Percentiles rank a stretch among this genome's conserved stretches.
Evolutionary conservation across 148 eudicot genomes (phyloP).

Genomic region (Vaccinium darrowii): DNA sequence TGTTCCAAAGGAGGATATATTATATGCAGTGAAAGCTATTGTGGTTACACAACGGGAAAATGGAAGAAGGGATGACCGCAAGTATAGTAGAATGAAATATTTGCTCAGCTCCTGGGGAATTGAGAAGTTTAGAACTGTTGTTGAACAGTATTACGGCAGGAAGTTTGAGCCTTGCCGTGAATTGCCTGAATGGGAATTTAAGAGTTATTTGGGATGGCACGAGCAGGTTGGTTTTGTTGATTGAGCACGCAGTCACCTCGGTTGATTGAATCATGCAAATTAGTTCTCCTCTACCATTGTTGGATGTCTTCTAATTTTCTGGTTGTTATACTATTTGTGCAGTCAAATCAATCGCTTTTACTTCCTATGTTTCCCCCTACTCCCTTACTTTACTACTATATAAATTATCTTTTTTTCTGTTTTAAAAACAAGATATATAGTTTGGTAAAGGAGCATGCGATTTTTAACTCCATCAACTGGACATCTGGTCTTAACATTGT

Average conservation of each 20-base stretch:
- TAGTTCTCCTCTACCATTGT: neutral
- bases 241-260: neutral
- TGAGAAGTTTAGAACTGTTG: conserved; percentile 86
- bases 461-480: neutral
- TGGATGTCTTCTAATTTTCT: conserved; percentile 1
- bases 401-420: neutral
- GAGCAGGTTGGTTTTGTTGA: conserved; percentile 66
- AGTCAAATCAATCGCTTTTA: neutral
- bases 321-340: neutral
- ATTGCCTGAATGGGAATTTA: conserved; percentile 95
- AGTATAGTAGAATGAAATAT: conserved; percentile 93
- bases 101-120: conserved; percentile 97
- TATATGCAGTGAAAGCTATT: conserved; percentile 95
- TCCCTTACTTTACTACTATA: neutral
- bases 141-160: conserved; percentile 89
- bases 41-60: conserved; percentile 95
- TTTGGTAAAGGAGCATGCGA: neutral
- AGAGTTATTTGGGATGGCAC: conserved; percentile 96
- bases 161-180: conserved; percentile 80
- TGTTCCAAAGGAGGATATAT: conserved; percentile 92
- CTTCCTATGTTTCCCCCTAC: neutral
- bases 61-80: conserved; percentile 98
- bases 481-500: neutral
- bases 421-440: neutral
- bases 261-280: neutral